Conservation (phyloP, 306 rosid genomes). For the Trifolium fragiferum region DNA sequence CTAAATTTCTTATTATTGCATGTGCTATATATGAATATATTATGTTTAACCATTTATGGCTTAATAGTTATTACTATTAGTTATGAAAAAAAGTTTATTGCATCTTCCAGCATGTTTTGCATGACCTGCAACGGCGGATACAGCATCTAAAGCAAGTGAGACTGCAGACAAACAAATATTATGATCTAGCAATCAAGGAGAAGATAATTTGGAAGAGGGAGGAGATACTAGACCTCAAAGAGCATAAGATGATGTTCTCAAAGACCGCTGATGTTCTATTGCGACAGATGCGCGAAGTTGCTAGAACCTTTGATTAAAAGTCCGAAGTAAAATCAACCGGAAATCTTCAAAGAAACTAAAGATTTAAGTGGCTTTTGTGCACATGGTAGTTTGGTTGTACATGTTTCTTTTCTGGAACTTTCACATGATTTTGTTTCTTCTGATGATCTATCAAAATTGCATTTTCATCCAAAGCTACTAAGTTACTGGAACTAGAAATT, state of each 20-base stretch:
- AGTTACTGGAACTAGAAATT: too few relatives aligned
- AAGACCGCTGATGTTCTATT: not conserved
- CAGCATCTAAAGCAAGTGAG: not conserved
- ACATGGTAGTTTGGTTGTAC: too few relatives aligned
- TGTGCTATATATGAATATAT: not conserved
- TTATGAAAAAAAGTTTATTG: conserved; percentile 9
- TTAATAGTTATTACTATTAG: not conserved
- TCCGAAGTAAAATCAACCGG: too few relatives aligned
- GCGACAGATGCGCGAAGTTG: not conserved
- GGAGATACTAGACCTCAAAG: not conserved
- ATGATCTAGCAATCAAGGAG: not conserved
- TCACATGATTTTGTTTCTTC: too few relatives aligned
- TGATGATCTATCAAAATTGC: too few relatives aligned
- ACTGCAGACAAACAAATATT: not conserved
- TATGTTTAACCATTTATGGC: not conserved
- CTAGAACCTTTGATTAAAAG: too few relatives aligned
- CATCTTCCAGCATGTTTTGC: not conserved
- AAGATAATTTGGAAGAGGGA: not conserved
- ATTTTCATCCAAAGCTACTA: too few relatives aligned
- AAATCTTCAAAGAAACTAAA: too few relatives aligned
- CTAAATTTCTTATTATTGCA: not conserved
- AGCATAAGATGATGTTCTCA: not conserved
- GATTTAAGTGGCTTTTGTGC: too few relatives aligned
- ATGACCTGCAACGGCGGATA: not conserved
- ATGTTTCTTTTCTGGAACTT: too few relatives aligned